Percentiles rank a stretch among this genome's conserved stretches.
Conservation (phyloP, 345 rosid genomes). For the Acer yangbiense region DNA sequence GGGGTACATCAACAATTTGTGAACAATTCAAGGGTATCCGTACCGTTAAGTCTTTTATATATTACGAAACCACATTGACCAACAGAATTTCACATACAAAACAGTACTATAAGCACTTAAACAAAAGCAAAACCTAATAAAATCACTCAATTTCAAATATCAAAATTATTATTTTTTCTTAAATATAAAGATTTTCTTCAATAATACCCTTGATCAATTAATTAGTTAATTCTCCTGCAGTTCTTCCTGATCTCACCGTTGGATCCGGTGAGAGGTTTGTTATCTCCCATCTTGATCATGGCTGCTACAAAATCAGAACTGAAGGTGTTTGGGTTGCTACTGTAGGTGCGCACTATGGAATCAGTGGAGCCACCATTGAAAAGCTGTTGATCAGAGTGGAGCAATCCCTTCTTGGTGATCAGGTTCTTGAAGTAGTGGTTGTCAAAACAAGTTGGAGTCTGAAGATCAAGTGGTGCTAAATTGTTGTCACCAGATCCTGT, state of each 20-base stretch:
- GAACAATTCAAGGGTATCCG: no score
- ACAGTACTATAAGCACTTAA: no score
- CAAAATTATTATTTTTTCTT: no score
- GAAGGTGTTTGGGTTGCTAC: constrained; percentile 53
- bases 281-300: constrained; percentile 87
- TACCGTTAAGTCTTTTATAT: no score
- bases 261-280: constrained; percentile 75
- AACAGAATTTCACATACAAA: no score
- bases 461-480: constrained; percentile 67
- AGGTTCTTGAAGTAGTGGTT: constrained; percentile 76
- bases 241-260: constrained; percentile 75
- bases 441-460: constrained; percentile 58
- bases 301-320: constrained; percentile 60
- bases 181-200: not conserved
- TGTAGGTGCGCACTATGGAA: constrained; percentile 57
- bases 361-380: constrained; percentile 78
- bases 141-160: no score
- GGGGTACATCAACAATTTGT: no score
- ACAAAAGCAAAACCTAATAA: no score
- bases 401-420: constrained; percentile 57
- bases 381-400: constrained; percentile 73
- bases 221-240: constrained; percentile 63
- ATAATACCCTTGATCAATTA: not conserved
- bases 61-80: no score
- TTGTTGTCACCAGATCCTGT: constrained; percentile 56